Base-by-base conservation (phyloP, 1,284 basidiomycete genomes). In the Apiotrichum veenhuisii region DNA sequence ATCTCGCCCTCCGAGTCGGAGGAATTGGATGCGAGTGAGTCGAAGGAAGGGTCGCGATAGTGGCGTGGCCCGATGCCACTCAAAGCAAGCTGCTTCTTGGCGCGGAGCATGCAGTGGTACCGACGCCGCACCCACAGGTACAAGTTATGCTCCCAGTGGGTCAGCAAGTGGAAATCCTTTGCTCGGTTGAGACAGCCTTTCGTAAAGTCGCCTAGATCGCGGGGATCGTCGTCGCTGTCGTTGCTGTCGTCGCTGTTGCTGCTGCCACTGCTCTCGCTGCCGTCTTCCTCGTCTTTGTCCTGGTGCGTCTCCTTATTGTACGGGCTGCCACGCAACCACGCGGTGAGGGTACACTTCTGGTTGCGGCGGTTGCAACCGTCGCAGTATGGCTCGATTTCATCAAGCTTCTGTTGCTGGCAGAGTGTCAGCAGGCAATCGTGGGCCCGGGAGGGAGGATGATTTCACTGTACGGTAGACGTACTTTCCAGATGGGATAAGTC, bases 401-500 rank as follows among this genome's bases (percentile, higher is more conserved):
- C 44, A 1, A 51, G 23, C 9, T n/a, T 11, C 3, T 3, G 23
- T 25, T 18, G 20, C 56, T n/a, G n/a, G n/a, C n/a, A n/a, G n/a
- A n/a, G n/a, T n/a, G n/a, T n/a, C n/a, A n/a, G n/a, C n/a, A n/a
- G n/a, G n/a, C n/a, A n/a, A n/a, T n/a, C n/a, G n/a, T n/a, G n/a
- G n/a, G n/a, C n/a, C n/a, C n/a, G n/a, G n/a, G n/a, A n/a, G n/a
- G n/a, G n/a, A n/a, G n/a, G n/a, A n/a, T n/a, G n/a, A n/a, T n/a
- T n/a, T n/a, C n/a, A n/a, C n/a, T n/a, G n/a, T n/a, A n/a, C n/a
- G n/a, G n/a, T n/a, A n/a, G n/a, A n/a, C n/a, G n/a, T n/a, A n/a
- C n/a, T n/a, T 52, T 36, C 12, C 48, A 54, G 5, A 46, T 50
- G n/a, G 90, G 89, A 71, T 85, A 86, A 47, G 66, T 83, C 67